These are phyloP conservation scores for Penicillium digitatum DNA, from an alignment of 2,329 filamentous ascomycete species.

Conservation along the genomic window DNA sequence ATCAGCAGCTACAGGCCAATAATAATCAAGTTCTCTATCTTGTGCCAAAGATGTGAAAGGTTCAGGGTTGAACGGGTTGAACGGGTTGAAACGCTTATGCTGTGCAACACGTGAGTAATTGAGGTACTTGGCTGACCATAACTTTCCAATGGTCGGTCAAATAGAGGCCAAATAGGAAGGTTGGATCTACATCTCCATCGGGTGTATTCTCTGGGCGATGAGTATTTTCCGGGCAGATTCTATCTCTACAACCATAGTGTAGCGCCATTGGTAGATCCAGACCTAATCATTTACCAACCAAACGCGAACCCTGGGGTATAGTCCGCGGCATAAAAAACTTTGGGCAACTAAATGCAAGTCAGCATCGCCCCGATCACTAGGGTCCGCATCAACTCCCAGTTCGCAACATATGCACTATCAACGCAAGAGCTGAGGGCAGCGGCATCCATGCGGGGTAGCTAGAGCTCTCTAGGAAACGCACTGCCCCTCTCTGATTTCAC, in stretches of 20 bases:
- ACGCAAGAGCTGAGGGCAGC: slow-evolving; percentile 4
- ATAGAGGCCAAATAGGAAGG: not conserved
- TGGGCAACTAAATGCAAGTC: not conserved
- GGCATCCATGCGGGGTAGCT: slow-evolving; percentile 1
- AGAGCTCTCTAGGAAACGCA: not conserved
- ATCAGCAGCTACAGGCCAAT: slow-evolving; percentile 1
- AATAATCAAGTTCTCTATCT: not conserved
- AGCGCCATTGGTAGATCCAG: not conserved
- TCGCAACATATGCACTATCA: not conserved
- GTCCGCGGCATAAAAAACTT: slow-evolving; percentile 3
- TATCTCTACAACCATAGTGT: not conserved
- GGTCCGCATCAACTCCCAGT: not conserved
- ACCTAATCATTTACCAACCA: not conserved
- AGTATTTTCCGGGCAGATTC: not conserved
- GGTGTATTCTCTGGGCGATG: not conserved
- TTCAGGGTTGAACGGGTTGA: too few species aligned
- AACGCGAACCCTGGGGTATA: slow-evolving; percentile 3
- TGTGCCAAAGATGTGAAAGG: not conserved
- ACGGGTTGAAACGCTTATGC: slow-evolving; percentile 1
- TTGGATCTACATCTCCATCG: not conserved
- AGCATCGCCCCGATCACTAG: not conserved
- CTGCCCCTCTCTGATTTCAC: slow-evolving; percentile 3
- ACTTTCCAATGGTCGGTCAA: not conserved
- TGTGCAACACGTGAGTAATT: not conserved
- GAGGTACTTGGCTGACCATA: not conserved